Percentiles rank a stretch among this genome's conserved stretches.
Conservation (phyloP, 306 rosid genomes). For the Ceratonia siliqua region DNA sequence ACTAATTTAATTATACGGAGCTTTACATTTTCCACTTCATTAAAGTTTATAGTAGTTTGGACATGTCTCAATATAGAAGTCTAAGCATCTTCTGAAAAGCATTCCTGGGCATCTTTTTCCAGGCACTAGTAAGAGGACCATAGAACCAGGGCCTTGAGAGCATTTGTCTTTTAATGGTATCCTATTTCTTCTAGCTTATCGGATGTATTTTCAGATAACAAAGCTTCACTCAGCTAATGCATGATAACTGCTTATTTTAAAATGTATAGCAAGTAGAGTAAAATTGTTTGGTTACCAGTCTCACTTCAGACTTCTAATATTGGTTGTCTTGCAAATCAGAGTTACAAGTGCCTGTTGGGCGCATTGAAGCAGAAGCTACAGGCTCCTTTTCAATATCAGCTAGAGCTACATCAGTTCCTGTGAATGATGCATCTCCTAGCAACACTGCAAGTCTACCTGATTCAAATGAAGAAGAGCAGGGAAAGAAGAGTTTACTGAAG, state of each 20-base stretch:
- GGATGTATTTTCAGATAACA: neutral
- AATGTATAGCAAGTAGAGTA: neutral
- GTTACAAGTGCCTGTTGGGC: constrained; percentile 52
- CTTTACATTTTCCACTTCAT: constrained; percentile 15
- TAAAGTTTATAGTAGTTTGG: constrained; percentile 1
- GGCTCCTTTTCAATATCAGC: constrained; percentile 27
- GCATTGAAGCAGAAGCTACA: constrained; percentile 53
- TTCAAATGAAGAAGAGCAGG: constrained; percentile 50
- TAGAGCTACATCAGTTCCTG: constrained; percentile 41
- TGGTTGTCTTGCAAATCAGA: constrained; percentile 52
- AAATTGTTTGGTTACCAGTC: constrained; percentile 19
- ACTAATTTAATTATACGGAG: neutral
- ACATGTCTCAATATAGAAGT: too few species aligned
- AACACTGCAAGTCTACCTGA: constrained; percentile 32
- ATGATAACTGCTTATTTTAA: neutral
- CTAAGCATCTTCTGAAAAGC: neutral
- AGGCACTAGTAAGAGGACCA: neutral
- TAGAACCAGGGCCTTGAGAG: neutral
- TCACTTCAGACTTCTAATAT: constrained; percentile 11
- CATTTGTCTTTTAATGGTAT: neutral
- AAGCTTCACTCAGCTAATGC: neutral
- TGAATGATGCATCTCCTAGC: constrained; percentile 44
- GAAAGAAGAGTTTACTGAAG: constrained; percentile 51
- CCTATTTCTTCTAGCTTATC: neutral
- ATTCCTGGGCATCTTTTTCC: neutral